phyloP scores from a whole-genome alignment of 805 yeast genomes.

The Jamesozyma jinghongensis region DNA sequence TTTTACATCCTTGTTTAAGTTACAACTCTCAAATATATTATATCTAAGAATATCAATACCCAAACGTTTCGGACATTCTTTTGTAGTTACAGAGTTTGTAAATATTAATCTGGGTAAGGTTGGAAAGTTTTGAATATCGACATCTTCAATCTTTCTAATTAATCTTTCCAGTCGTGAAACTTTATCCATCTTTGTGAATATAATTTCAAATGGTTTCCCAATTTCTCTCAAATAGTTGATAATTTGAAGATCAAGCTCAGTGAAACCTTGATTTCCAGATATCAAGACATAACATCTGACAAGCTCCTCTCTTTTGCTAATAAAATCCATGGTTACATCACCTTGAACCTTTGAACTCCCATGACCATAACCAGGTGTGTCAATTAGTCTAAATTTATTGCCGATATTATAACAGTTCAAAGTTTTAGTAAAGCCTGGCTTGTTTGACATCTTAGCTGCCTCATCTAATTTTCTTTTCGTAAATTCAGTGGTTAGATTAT shows the following conservation, averaged over 20 bases:
- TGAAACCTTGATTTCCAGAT: slow-evolving; percentile 52
- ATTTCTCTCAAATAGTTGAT: slow-evolving; percentile 39
- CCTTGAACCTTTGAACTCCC: slow-evolving; percentile 65
- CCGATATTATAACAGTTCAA: slow-evolving; percentile 66
- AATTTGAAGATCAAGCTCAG: slow-evolving; percentile 46
- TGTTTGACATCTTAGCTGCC: slow-evolving; percentile 46
- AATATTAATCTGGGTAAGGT: slow-evolving; percentile 39
- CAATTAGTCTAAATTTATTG: slow-evolving; percentile 56
- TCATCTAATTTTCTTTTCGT: slow-evolving; percentile 23
- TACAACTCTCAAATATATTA: slow-evolving; percentile 47
- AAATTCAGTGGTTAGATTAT: slow-evolving; percentile 42
- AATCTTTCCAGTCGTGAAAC: slow-evolving; percentile 34
- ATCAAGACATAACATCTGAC: slow-evolving; percentile 53
- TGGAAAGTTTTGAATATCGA: slow-evolving; percentile 35
- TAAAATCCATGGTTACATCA: slow-evolving; percentile 51
- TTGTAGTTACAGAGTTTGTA: slow-evolving; percentile 40
- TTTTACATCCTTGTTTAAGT: slow-evolving; percentile 17
- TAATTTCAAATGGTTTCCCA: slow-evolving; percentile 64
- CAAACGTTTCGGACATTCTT: slow-evolving; percentile 31
- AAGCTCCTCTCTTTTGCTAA: slow-evolving; percentile 45
- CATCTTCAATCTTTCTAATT: slow-evolving; percentile 31
- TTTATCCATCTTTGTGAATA: slow-evolving; percentile 70
- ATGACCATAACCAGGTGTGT: slow-evolving; percentile 86
- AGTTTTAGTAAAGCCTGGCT: slow-evolving; percentile 51
- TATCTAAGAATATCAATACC: slow-evolving; percentile 49